phyloP scores from a whole-genome alignment of 2,329 filamentous ascomycete species.

The Plectosphaerella plurivora region DNA sequence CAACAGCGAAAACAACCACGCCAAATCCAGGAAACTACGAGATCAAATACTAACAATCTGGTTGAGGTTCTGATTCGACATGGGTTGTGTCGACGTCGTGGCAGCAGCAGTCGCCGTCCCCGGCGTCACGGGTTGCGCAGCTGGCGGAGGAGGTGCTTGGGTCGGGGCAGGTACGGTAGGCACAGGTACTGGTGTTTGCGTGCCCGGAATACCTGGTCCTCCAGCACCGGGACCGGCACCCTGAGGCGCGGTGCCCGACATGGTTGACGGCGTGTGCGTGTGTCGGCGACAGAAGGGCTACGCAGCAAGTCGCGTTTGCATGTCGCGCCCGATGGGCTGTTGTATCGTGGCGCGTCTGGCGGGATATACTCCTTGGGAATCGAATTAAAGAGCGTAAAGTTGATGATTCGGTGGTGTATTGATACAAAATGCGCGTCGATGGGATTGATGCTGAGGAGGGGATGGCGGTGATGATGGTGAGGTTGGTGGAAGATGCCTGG shows the following conservation, averaged over 20 bases:
- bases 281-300: too few species aligned
- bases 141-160: constrained; percentile 3
- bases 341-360: too few species aligned
- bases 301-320: not conserved
- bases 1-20: too few species aligned
- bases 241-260: constrained; percentile 21
- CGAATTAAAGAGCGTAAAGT: not conserved
- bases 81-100: constrained; percentile 22
- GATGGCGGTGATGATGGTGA: not conserved
- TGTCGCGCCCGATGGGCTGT: not conserved
- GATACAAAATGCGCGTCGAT: not conserved
- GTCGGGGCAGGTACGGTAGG: not conserved
- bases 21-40: not conserved
- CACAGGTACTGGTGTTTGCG: too few species aligned
- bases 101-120: not conserved
- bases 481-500: not conserved
- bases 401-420: not conserved
- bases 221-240: constrained; percentile 1
- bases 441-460: not conserved
- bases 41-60: constrained; percentile 71
- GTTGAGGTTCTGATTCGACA: constrained; percentile 87
- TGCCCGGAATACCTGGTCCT: too few species aligned
- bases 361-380: too few species aligned
- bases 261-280: constrained; percentile 8
- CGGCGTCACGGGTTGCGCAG: not conserved